Evolutionary conservation across 2,329 filamentous ascomycete genomes (phyloP), one percentile per base, ranked within the genome.

Genomic region (Diplocarpon mali): DNA sequence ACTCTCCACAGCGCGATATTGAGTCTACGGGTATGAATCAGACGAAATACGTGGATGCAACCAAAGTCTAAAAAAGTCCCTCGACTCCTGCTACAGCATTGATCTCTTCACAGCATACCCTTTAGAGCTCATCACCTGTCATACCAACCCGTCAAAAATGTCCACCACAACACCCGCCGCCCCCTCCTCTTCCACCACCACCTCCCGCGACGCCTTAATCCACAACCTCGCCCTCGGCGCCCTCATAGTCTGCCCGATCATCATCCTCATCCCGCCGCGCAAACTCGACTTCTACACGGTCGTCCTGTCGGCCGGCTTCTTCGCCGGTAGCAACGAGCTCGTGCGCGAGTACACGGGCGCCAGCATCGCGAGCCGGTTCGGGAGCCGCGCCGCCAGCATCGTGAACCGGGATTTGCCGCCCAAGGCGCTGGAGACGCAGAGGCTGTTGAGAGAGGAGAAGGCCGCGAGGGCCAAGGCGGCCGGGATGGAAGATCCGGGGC

Each of bases 241-340:
- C 38, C 60, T 75, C 24, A 56, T 80, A 15, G 57, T 68, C 38
- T 75, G 72, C 47, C 77, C 77, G 0, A 51, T 71, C 8, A 65
- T 80, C 40, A 69, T 70, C 38, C 56, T 69, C 13, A 62, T 80
- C 9, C 77, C 77, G 9, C 77, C 77, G 1, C 73, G 77, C 37
- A 80, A 80, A 61, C 61, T 81, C 40, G 76, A 80, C 57, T 55
- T 73, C 42, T 79, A 76, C 62, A 80, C 76, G 14, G 66, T 76
- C 53, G 66, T 65, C 0, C 68, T 80, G 7, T 61, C 67, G 35
- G 60, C 66, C 24, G 67, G 67, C 2, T 60, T 55, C 7, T 52
- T 54, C 15, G 34, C 56, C 2, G 54, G 52, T 27, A 54, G 47
- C 2, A 62, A 63, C 41, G 54, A 63, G n/a, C 44, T 62, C 11